Evolutionary conservation across 768 basidiomycete genomes (phyloP).

Genomic region (Naganishia randhawae): DNA sequence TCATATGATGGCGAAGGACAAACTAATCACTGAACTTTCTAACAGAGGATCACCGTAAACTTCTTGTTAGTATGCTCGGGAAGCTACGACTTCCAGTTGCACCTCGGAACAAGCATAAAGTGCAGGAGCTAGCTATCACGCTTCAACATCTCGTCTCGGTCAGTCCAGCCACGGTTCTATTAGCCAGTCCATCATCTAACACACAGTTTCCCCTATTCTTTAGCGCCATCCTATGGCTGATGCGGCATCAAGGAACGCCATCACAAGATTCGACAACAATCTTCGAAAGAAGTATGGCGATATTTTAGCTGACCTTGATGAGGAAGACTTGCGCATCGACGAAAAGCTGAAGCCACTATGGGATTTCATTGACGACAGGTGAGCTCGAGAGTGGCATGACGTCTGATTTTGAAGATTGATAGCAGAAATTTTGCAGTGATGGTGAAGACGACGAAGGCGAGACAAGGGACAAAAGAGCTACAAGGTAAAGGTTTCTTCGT

Average conservation of each 20-base stretch:
- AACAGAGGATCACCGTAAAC: conserved; percentile 64
- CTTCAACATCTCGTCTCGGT: conserved; percentile 62
- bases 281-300: conserved; percentile 69
- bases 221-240: conserved; percentile 64
- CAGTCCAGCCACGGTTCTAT: conserved; percentile 1
- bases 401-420: neutral
- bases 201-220: neutral
- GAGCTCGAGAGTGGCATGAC: conserved; percentile 12
- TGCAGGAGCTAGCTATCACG: conserved; percentile 57
- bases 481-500: neutral
- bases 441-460: neutral
- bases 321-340: conserved; percentile 32
- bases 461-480: neutral
- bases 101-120: conserved; percentile 66
- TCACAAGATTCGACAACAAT: conserved; percentile 64
- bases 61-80: conserved; percentile 61
- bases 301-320: conserved; percentile 65
- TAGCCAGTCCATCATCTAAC: neutral
- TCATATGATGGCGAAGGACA: neutral
- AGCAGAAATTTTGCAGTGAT: neutral
- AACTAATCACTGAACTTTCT: neutral
- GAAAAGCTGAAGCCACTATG: conserved; percentile 35
- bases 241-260: conserved; percentile 63
- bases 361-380: conserved; percentile 40
- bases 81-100: conserved; percentile 66